Percentiles rank a stretch among this genome's conserved stretches.
Conservation (phyloP, 345 rosid species). For the Triadica sebifera region DNA sequence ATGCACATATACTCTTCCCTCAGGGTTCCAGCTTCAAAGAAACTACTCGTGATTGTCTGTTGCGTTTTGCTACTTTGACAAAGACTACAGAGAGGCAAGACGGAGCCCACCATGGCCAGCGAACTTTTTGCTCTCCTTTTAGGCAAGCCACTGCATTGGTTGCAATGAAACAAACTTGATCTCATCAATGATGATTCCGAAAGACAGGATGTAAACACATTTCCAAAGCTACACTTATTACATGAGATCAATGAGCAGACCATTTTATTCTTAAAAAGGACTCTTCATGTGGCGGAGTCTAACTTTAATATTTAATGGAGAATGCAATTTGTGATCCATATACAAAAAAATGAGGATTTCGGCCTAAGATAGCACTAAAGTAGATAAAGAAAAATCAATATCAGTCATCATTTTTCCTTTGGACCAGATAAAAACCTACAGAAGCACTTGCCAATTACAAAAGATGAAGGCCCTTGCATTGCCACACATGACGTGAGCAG, state of each 20-base stretch:
- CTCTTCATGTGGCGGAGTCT: too few relatives aligned
- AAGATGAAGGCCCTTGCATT: too few relatives aligned
- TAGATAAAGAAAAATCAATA: neutral
- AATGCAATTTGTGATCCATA: neutral
- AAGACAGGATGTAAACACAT: neutral
- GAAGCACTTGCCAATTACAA: too few relatives aligned
- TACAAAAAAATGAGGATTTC: neutral
- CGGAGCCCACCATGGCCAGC: slow-evolving; percentile 99
- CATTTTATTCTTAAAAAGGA: neutral
- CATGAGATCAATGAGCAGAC: neutral
- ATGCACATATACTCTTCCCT: slow-evolving; percentile 45
- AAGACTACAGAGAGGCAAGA: slow-evolving; percentile 80
- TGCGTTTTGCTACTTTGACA: slow-evolving; percentile 83
- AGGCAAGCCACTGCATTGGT: slow-evolving; percentile 78
- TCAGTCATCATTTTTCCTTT: too few relatives aligned
- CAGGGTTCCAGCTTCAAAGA: slow-evolving; percentile 96
- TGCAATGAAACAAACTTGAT: slow-evolving; percentile 14
- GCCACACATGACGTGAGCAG: too few relatives aligned
- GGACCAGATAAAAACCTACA: too few relatives aligned
- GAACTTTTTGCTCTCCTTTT: slow-evolving; percentile 93
- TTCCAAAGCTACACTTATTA: neutral
- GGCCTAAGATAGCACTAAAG: neutral
- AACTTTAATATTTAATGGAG: neutral
- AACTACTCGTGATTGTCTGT: slow-evolving; percentile 94
- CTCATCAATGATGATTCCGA: neutral